These are phyloP conservation scores for Solanum neorickii DNA, from an alignment of 257 asterid genomes.

Conservation along the genomic window DNA sequence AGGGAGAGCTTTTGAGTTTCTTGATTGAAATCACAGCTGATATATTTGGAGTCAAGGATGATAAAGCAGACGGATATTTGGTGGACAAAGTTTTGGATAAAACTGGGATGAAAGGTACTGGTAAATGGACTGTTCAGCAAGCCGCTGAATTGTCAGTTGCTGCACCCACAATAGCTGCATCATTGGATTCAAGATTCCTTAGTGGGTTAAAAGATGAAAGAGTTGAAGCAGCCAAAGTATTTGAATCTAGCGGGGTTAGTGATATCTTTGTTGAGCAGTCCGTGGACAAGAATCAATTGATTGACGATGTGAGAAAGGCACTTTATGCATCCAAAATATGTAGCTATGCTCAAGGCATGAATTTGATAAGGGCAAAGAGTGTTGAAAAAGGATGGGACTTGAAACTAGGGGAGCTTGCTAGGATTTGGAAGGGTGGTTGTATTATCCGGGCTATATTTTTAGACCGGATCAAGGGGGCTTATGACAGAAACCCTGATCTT, in stretches of 20 bases:
- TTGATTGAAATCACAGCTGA: constrained; percentile 93
- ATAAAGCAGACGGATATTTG: constrained; percentile 63
- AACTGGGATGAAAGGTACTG: constrained; percentile 99
- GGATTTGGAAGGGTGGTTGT: constrained; percentile 98
- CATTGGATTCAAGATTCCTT: constrained; percentile 85
- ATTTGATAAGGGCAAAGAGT: constrained; percentile 87
- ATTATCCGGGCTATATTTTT: constrained; percentile 93
- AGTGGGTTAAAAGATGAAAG: constrained; percentile 94
- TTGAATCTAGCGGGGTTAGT: constrained; percentile 53
- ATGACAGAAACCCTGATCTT: constrained; percentile 71
- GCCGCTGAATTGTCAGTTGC: constrained; percentile 94
- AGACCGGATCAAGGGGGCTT: constrained; percentile 87
- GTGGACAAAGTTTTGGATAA: constrained; percentile 93
- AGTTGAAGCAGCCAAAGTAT: constrained; percentile 71
- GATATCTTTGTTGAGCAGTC: constrained; percentile 43
- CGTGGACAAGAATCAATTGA: constrained; percentile 53
- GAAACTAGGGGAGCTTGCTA: constrained; percentile 85
- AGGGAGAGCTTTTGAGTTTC: constrained; percentile 86
- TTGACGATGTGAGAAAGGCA: constrained; percentile 81
- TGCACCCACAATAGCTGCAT: constrained; percentile 91
- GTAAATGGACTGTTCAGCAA: constrained; percentile 97
- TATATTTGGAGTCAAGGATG: constrained; percentile 85
- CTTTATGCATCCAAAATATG: constrained; percentile 87
- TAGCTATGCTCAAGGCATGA: constrained; percentile 96
- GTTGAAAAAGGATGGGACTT: constrained; percentile 79